Evolutionary conservation across 2,329 filamentous ascomycete species (phyloP).

Genomic region (Elsinoe perseae): DNA sequence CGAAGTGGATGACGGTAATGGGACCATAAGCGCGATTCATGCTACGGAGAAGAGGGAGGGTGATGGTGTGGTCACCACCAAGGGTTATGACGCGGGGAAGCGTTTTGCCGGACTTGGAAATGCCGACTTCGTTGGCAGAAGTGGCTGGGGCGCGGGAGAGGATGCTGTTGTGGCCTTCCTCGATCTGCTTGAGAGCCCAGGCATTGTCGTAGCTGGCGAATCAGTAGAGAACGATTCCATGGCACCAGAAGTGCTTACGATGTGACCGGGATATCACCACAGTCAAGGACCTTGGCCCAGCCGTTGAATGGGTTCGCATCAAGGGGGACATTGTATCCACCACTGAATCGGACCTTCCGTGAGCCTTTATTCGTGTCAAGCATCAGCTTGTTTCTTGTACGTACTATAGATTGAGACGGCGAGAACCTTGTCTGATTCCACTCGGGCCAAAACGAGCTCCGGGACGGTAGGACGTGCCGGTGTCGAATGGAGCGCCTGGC

Average conservation of each 20-base stretch:
- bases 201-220: constrained; percentile 64
- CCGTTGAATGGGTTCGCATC: constrained; percentile 72
- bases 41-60: constrained; percentile 47
- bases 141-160: constrained; percentile 64
- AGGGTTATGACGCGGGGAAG: constrained; percentile 75
- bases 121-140: constrained; percentile 57
- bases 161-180: constrained; percentile 72
- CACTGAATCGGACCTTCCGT: constrained; percentile 53
- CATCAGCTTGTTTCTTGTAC: constrained; percentile 34
- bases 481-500: constrained; percentile 72
- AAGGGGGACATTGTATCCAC: constrained; percentile 79
- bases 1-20: constrained; percentile 57
- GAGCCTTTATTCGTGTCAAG: constrained; percentile 35
- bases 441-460: constrained; percentile 78
- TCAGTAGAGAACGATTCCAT: neutral
- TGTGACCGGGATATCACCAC: constrained; percentile 76
- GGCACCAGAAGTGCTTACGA: constrained; percentile 48
- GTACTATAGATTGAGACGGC: constrained; percentile 79
- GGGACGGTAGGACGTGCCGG: constrained; percentile 75
- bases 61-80: constrained; percentile 56
- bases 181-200: constrained; percentile 75
- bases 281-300: constrained; percentile 74
- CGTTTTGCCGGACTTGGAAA: constrained; percentile 65
- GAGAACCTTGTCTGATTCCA: constrained; percentile 78
- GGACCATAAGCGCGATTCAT: constrained; percentile 60